Evolutionary conservation across 192 early-diverging fungal genomes (phyloP), one percentile per base, ranked within the genome.

Genomic region (Diversispora eburnea): DNA sequence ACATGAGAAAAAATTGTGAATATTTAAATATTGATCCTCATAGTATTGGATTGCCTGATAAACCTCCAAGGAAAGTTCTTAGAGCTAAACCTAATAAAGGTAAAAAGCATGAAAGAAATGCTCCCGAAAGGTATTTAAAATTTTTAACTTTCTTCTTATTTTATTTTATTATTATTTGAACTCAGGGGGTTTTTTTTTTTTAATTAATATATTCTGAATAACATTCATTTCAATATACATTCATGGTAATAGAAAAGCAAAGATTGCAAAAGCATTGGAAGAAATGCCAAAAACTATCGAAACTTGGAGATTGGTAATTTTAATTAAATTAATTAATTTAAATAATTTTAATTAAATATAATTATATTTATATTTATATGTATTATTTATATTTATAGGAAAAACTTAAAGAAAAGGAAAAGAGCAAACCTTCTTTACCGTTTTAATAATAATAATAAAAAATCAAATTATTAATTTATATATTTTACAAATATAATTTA

Each of bases 401-500:
- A 13, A 71, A 71, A 71, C 56, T 48, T 9, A 13, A n/a, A 6
- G 69, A 71, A 71, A 71, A 71, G 15, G 42, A 71, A 46, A 71
- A 59, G 55, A 60, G n/a, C 56, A 71, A 71, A 19, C 69, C 69
- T 22, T 58, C 52, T 22, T 22, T 71, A 12, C 69, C 69, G 13
- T 71, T 56, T 47, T 71, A 59, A 59, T 49, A 4, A 51, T 39
- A 63, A 41, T 12, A 0, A 60, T 60, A 60, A 22, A 60, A 20
- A 60, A 9, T 41, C 4, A 58, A 33, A 33, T 33, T 33, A 33
- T 33, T 33, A 2, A 33, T 33, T 33, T 33, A 33, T 33, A 33
- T 33, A 33, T 33, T 10, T 64, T 88, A 90, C 59, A 91, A 83
- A 76, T 91, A 91, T 75, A 92, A 82, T 77, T 93, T 93, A 77